Evolutionary conservation across 2,329 filamentous ascomycete genomes (phyloP), one percentile per base, ranked within the genome.

Genomic region (Acarospora socialis): DNA sequence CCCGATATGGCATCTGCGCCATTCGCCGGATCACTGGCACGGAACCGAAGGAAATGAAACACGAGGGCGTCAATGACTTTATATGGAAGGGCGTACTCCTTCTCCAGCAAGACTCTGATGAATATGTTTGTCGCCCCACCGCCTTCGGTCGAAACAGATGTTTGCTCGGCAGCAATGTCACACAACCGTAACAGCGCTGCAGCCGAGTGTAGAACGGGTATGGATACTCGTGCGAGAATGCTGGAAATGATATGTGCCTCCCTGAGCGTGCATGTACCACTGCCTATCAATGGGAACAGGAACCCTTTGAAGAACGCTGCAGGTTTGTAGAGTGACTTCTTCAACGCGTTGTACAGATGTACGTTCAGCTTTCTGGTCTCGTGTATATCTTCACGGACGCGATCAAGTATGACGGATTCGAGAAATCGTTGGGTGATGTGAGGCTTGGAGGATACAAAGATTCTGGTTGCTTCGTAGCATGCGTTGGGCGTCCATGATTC

Each of bases 241-340:
- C 78, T 84, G 3, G 80, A 81, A 24, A 98, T 72, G 44, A 98
- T 95, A 45, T 83, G 76, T 4, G 90, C 90, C 57, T 98, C 90
- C 30, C 86, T 74, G 30, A 95, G 60, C 0, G 86, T 93, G 60
- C 86, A 94, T n/a, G 77, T 83, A 17, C 83, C 81, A 30, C 76
- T 80, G 6, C 71, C 72, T 7, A 93, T 76, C 12, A 98, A 69
- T 1, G 90, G 90, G 51, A 95, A 95, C 10, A 98, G 65, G 45
- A 98, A 74, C 3, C 86, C 90, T 55, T 94, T 93, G 70, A 98
- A 98, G 59, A 92, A 98, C 12, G 86, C 84, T 0, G 82, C 78
- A 5, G 90, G 90, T 55, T 93, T 92, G 64, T 93, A 94, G 9
- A 94, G 67, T 5, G 73, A 74, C 53, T 93, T 93, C 60, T 94